Base-by-base conservation (phyloP, 2,329 filamentous ascomycete genomes). In the Fusarium sp. region DNA sequence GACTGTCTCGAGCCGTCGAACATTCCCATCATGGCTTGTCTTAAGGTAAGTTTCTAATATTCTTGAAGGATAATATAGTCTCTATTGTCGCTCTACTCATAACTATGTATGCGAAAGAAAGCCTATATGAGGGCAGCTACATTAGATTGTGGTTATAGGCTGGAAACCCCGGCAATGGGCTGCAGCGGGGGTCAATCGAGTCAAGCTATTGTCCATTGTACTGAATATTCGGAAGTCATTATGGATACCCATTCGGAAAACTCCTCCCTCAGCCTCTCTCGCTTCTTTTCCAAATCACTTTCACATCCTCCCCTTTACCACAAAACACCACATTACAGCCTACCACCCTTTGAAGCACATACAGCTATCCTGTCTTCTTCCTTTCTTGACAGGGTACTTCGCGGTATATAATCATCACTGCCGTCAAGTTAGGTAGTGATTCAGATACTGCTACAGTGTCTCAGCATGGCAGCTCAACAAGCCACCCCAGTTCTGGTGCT, bases 401-500 rank as follows among this genome's bases (percentile, higher is more conserved):
- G 19, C 40, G 5, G 4, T 18, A 25, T 23, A 33, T 21, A 13
- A 25, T 12, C n/a, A 9, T 38, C 40, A 10, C 19, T 18, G 5
- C 10, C n/a, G 11, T 25, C 18, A 23, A 25, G 30, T 9, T 16
- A 16, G 3, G 9, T 11, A n/a, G 32, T 19, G 25, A 16, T 37
- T 43, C 35, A 37, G 16, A 65, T 5, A 67, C 60, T 30, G 15
- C 35, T 25, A 2, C n/a, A 16, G 15, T 37, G 9, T 16, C 19
- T 21, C 49, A 32, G 2, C 6, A 53, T 53, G 50, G n/a, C 33
- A 3, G 33, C 4, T 6, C 40, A 43, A 62, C 40, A 37, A 5
- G 32, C 32, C 13, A 11, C 42, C 6, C 66, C 71, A 8, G 54
- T 40, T n/a, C 10, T 73, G 16, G 54, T 73, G 16, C 44, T 73